Percentiles rank a stretch among this genome's conserved stretches.
phyloP scores from a whole-genome alignment of 2,329 filamentous ascomycete species.

The Neofusicoccum kwambonambiense region DNA sequence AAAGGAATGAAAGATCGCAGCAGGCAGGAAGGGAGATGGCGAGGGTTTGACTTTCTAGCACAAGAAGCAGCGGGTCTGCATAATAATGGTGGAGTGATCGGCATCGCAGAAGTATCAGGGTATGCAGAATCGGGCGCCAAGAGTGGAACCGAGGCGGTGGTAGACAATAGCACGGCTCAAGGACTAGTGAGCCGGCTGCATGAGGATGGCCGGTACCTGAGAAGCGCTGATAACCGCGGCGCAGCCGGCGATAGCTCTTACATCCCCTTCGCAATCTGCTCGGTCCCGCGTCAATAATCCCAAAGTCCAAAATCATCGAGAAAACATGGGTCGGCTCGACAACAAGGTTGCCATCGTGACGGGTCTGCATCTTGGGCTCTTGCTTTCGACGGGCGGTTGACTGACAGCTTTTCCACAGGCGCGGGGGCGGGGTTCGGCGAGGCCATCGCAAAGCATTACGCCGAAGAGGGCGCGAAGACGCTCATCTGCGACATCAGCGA shows the following conservation, averaged over 20 bases:
- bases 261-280: not conserved
- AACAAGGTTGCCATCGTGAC: slow-evolving; percentile 60
- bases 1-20: too few species aligned
- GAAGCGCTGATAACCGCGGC: slow-evolving; percentile 13
- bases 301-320: slow-evolving; percentile 19
- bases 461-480: slow-evolving; percentile 59
- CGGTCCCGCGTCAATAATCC: not conserved
- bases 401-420: slow-evolving; percentile 37
- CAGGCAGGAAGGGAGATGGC: too few species aligned
- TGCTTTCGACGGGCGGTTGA: not conserved
- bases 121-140: slow-evolving; percentile 5
- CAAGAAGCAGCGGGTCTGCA: not conserved
- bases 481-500: slow-evolving; percentile 62
- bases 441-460: slow-evolving; percentile 60
- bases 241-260: not conserved
- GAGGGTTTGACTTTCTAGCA: too few species aligned
- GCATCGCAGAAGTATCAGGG: not conserved
- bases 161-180: not conserved
- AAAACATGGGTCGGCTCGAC: slow-evolving; percentile 41
- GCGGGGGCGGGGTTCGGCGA: slow-evolving; percentile 64
- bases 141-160: slow-evolving; percentile 1
- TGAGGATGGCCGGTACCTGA: not conserved
- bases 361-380: slow-evolving; percentile 32
- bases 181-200: slow-evolving; percentile 4
- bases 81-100: slow-evolving; percentile 12